phyloP scores from a whole-genome alignment of 2,329 filamentous ascomycete species.

The Mycosphaerella sp. region DNA sequence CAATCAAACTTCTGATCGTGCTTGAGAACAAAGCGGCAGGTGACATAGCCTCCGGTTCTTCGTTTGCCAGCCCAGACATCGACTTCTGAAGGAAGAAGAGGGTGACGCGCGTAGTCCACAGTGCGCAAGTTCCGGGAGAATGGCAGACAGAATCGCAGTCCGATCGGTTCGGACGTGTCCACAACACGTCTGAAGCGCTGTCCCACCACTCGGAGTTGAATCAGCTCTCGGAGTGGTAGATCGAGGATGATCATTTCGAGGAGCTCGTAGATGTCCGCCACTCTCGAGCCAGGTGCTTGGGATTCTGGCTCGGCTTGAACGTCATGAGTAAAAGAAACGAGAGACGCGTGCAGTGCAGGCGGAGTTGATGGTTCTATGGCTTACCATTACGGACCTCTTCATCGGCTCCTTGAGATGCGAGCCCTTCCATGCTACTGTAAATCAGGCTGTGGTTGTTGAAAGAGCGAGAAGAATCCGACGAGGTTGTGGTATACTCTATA shows the following conservation, averaged over 20 bases:
- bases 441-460: too few relatives aligned
- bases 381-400: not conserved
- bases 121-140: slow-evolving; percentile 1
- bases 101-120: slow-evolving; percentile 8
- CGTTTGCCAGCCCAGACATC: slow-evolving; percentile 11
- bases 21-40: slow-evolving; percentile 5
- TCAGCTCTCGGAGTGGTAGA: slow-evolving; percentile 5
- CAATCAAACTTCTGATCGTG: slow-evolving; percentile 1
- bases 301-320: not conserved
- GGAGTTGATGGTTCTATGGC: too few relatives aligned
- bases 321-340: not conserved
- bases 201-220: slow-evolving; percentile 4
- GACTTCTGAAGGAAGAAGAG: slow-evolving; percentile 9
- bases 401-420: not conserved
- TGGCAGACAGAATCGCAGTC: slow-evolving; percentile 5
- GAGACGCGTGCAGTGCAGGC: not conserved
- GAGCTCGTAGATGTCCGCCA: slow-evolving; percentile 16
- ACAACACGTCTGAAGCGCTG: slow-evolving; percentile 4
- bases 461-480: too few relatives aligned
- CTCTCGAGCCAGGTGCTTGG: slow-evolving; percentile 5
- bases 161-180: slow-evolving; percentile 12
- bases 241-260: slow-evolving; percentile 15
- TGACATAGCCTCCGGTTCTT: slow-evolving; percentile 2
- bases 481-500: too few relatives aligned
- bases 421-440: not conserved